phyloP scores from a whole-genome alignment of 2,329 filamentous ascomycete genomes.

The Calonectria honghensis region DNA sequence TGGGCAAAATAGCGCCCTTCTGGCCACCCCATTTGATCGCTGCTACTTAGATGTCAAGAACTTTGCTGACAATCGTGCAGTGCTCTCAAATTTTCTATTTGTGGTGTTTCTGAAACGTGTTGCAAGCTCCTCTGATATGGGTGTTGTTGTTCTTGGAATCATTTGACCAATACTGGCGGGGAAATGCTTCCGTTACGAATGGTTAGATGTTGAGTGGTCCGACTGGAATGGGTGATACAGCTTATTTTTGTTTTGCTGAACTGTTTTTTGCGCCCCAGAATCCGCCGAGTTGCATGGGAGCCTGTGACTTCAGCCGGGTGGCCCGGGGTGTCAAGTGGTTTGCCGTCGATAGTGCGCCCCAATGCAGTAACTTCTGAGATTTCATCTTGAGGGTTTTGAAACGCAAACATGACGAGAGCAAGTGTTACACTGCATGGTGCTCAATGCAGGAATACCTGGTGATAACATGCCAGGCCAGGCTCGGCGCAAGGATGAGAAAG shows the following conservation, averaged over 20 bases:
- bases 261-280: conserved; percentile 12
- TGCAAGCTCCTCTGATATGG: not conserved
- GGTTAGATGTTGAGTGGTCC: not conserved
- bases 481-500: not conserved
- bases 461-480: conserved; percentile 21
- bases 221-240: not conserved
- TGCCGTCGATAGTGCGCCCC: conserved; percentile 34
- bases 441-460: conserved; percentile 36
- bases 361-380: conserved; percentile 44
- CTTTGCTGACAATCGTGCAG: not conserved
- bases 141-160: not conserved
- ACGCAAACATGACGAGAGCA: conserved; percentile 26
- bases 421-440: conserved; percentile 42
- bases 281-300: conserved; percentile 2
- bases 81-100: not conserved
- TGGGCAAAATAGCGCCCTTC: conserved; percentile 25
- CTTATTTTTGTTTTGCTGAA: not conserved
- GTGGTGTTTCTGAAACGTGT: not conserved
- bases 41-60: not conserved
- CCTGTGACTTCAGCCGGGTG: conserved; percentile 4
- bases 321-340: conserved; percentile 23
- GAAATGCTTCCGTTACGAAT: no score
- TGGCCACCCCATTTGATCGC: not conserved
- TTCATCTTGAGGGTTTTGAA: conserved; percentile 33
- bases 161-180: not conserved